These are phyloP conservation scores for Prunus davidiana DNA, from an alignment of 306 rosid species.

Conservation along the genomic window DNA sequence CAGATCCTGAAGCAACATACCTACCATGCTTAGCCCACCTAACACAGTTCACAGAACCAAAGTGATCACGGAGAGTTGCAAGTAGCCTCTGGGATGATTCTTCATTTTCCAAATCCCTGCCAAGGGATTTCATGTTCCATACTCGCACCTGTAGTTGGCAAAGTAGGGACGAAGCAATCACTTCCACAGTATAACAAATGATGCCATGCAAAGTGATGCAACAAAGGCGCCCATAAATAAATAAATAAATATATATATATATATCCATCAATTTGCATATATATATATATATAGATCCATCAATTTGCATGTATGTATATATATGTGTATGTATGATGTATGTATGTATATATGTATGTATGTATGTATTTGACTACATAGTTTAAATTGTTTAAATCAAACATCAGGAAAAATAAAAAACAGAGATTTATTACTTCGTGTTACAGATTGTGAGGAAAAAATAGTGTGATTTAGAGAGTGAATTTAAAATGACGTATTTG, in stretches of 20 bases:
- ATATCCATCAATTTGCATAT: neutral
- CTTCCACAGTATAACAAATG: neutral
- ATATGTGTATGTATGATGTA: neutral
- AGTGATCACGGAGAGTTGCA: slow-evolving; percentile 95
- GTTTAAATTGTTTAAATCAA: neutral
- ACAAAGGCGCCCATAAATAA: neutral
- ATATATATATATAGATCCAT: neutral
- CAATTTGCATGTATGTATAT: neutral
- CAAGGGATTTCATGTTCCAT: slow-evolving; percentile 94
- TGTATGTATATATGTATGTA: neutral
- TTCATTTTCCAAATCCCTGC: slow-evolving; percentile 50
- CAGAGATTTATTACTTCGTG: neutral
- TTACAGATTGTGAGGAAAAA: neutral
- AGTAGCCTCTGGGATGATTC: slow-evolving; percentile 84
- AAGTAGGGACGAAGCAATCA: neutral
- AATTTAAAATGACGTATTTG: neutral
- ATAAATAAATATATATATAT: neutral
- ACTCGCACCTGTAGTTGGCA: slow-evolving; percentile 72
- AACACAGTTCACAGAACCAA: slow-evolving; percentile 97
- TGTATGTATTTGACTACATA: neutral
- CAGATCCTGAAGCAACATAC: slow-evolving; percentile 92
- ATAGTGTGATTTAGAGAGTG: neutral
- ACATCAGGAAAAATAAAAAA: neutral
- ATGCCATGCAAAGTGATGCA: neutral
- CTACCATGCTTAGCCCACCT: slow-evolving; percentile 98